phyloP scores from a whole-genome alignment of 1,139 yeast species.

The Blastobotrys aristatus region DNA sequence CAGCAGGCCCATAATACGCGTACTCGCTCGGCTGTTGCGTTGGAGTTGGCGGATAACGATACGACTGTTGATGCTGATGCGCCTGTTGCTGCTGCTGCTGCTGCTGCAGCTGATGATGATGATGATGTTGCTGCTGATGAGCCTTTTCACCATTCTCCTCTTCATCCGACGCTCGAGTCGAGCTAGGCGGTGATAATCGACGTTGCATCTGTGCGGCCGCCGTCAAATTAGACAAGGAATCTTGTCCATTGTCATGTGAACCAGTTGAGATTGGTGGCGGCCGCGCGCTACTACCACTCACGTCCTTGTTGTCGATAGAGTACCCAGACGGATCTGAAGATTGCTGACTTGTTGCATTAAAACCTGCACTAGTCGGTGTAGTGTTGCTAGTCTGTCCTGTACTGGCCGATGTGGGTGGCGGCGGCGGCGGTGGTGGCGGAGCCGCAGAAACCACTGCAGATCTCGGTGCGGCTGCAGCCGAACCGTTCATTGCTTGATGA shows the following conservation, averaged over 20 bases:
- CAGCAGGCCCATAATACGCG: neutral
- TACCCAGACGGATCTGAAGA: neutral
- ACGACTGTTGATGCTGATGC: neutral
- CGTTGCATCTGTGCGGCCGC: neutral
- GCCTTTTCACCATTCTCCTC: neutral
- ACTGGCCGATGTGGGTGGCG: neutral
- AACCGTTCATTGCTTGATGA: constrained; percentile 1
- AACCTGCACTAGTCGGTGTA: too few relatives aligned
- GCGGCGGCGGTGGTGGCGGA: neutral
- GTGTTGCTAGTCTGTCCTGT: neutral
- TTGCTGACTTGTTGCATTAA: neutral
- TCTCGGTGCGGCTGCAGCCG: constrained; percentile 1
- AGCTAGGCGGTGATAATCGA: constrained; percentile 1
- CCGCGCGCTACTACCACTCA: neutral
- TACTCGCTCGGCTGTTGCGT: constrained; percentile 1
- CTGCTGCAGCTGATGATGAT: neutral
- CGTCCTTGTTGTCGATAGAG: neutral
- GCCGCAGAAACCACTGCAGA: neutral
- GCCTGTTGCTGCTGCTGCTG: neutral
- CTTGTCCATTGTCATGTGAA: neutral
- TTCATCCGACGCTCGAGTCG: neutral
- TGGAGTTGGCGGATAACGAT: constrained; percentile 2
- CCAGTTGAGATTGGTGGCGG: neutral
- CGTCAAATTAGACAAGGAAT: neutral
- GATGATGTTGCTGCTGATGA: neutral